Conservation (phyloP, 163 green algal species). For the Chlamydomonas reinhardtii region DNA sequence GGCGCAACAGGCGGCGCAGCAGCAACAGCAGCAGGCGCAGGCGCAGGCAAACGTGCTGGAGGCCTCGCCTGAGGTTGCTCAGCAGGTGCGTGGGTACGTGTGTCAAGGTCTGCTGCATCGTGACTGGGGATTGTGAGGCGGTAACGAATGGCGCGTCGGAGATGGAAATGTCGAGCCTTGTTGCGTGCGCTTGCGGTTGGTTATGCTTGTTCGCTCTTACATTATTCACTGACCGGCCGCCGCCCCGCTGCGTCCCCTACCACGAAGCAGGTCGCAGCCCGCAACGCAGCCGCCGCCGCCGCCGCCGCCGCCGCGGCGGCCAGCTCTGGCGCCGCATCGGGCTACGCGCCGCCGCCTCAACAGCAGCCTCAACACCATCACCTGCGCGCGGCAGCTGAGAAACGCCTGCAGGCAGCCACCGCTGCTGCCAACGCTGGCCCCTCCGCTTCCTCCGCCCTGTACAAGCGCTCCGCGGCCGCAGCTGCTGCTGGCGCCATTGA, state of each 20-base stretch:
- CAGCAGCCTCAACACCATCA: neutral
- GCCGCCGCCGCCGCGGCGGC: neutral
- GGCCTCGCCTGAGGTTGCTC: constrained; percentile 19
- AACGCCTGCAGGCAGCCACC: neutral
- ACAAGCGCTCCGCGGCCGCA: constrained; percentile 5
- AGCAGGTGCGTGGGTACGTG: constrained; percentile 17
- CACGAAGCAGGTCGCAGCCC: constrained; percentile 8
- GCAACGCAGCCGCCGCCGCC: neutral
- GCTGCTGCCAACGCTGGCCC: neutral
- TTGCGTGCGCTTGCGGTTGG: too few relatives aligned
- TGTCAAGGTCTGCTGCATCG: too few relatives aligned
- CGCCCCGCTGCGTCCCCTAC: too few relatives aligned
- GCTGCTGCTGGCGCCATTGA: neutral
- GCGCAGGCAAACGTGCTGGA: constrained; percentile 30
- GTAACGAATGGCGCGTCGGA: too few relatives aligned
- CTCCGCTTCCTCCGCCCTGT: neutral
- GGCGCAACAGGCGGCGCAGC: too few relatives aligned
- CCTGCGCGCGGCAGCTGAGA: constrained; percentile 3
- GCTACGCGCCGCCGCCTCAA: neutral
- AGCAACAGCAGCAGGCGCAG: neutral
- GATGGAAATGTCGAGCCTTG: too few relatives aligned
- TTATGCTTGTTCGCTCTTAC: too few relatives aligned
- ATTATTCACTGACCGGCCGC: too few relatives aligned
- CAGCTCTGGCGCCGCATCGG: too few relatives aligned
- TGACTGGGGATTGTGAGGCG: too few relatives aligned